Evolutionary conservation across 257 asterid genomes (phyloP).

Genomic region (Eucommia ulmoides): DNA sequence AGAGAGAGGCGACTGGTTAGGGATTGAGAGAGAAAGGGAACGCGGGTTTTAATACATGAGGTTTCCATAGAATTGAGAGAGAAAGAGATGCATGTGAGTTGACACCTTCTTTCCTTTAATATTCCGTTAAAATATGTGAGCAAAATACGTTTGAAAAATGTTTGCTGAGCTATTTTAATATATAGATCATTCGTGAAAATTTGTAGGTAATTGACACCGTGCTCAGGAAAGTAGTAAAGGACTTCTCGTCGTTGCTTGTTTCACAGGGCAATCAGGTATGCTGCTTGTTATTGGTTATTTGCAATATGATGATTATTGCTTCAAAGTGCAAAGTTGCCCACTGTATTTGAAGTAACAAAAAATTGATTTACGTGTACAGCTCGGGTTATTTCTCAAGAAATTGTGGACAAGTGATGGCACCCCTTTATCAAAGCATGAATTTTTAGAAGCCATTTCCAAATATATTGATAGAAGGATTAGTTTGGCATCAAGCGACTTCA

Average conservation of each 20-base stretch:
- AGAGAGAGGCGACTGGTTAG: no score
- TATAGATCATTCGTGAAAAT: slow-evolving; percentile 15
- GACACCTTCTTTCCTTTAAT: no score
- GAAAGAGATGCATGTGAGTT: no score
- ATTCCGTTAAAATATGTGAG: no score
- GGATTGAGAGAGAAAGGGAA: no score
- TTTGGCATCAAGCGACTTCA: slow-evolving; percentile 44
- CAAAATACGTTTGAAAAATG: no score
- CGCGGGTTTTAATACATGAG: no score
- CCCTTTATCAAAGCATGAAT: slow-evolving; percentile 40
- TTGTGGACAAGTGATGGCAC: slow-evolving; percentile 32
- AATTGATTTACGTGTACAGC: slow-evolving; percentile 27
- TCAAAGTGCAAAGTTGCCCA: background rate
- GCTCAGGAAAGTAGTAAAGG: slow-evolving; percentile 62
- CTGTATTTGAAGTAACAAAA: background rate
- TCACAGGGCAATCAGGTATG: slow-evolving; percentile 78
- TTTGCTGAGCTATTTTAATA: slow-evolving; percentile 1
- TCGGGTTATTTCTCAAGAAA: slow-evolving; percentile 55
- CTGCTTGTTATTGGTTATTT: no score
- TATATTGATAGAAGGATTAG: slow-evolving; percentile 52
- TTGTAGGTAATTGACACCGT: slow-evolving; percentile 58
- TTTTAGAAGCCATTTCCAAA: slow-evolving; percentile 48
- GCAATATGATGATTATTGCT: no score
- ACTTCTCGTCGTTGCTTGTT: slow-evolving; percentile 52
- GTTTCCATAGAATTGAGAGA: no score